Conservation (phyloP, 345 rosid species). For the Mallotus nudiflorus region DNA sequence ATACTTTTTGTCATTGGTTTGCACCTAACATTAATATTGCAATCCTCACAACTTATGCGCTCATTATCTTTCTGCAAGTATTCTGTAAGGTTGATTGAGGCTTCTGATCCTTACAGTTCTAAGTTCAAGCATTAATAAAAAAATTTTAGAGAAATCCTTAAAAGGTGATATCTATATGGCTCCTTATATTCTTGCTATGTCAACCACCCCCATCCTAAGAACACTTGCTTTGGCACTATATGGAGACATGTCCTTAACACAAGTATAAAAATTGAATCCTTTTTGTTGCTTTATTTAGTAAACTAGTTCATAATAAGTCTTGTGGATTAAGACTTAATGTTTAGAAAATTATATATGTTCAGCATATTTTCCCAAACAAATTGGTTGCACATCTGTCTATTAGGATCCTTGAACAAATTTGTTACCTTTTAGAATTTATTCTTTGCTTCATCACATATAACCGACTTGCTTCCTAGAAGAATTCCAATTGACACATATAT, state of each 20-base stretch:
- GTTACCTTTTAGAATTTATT: slow-evolving; percentile 1
- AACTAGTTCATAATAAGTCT: not conserved
- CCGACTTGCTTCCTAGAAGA: slow-evolving; percentile 92
- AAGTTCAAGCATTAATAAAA: slow-evolving; percentile 43
- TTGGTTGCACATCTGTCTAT: not conserved
- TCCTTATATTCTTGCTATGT: slow-evolving; percentile 94
- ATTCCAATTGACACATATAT: slow-evolving; percentile 74
- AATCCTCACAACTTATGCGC: slow-evolving; percentile 8
- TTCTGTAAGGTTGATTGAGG: slow-evolving; percentile 13
- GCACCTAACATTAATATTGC: not conserved
- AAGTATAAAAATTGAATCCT: slow-evolving; percentile 47
- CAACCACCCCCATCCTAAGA: slow-evolving; percentile 96
- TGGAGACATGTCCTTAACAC: slow-evolving; percentile 88
- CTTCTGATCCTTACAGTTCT: slow-evolving; percentile 48
- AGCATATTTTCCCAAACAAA: not conserved
- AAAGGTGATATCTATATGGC: slow-evolving; percentile 68
- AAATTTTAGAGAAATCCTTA: slow-evolving; percentile 39
- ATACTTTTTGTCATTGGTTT: slow-evolving; percentile 6
- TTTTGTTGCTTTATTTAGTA: slow-evolving; percentile 6
- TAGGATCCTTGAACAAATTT: not conserved
- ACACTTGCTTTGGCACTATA: slow-evolving; percentile 91
- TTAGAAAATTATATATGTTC: not conserved
- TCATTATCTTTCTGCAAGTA: slow-evolving; percentile 17
- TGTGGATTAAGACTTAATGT: not conserved
- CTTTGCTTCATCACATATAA: slow-evolving; percentile 58